Evolutionary conservation across 73 alveolate genomes (phyloP), one percentile per base, ranked within the genome.

Genomic region (Stentor coeruleus): DNA sequence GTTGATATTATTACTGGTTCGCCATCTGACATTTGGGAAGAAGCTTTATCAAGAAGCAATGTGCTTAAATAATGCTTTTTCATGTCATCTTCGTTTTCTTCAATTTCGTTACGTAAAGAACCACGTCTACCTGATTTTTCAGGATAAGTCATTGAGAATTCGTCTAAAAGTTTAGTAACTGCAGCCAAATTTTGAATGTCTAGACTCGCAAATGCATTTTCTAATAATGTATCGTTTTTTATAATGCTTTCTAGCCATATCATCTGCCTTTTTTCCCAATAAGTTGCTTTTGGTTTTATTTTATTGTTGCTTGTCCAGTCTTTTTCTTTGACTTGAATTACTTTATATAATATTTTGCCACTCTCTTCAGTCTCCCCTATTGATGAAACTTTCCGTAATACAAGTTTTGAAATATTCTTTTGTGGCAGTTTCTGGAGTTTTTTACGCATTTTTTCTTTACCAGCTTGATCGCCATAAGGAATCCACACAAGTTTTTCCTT

Each of bases 381-480:
- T 26, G 33, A 28, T 0, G 79, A 31, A 2, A 33, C 33, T 31
- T 66, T 0, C 20, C 1, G 14, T 20, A 0, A 28, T 2, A 11
- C 40, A 33, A 66, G 1, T 1, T 31, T 66, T 66, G 20, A 28
- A 40, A 33, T 20, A 40, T 15, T 1, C 33, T 66, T 66, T 28
- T 31, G 1, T 26, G n/a, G 0, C 26, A 66, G 0, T 20, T 20
- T 1, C 79, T 0, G 79, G 20, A 49, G 6, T 49, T 66, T 66
- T 33, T 20, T 66, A 1, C 33, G 26, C 33, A 26, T 14, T 2
- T 26, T 37, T 1, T 66, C 79, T 66, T 66, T 0, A 11, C 15
- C 79, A 66, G 33, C n/a, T 26, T 20, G n/a, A 11, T 66, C 79
- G n/a, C 49, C 79, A 49, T 49, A 49, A 20, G 79, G 79, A 31